Conservation (phyloP, 169 alveolate genomes). For the Theileria equi region DNA sequence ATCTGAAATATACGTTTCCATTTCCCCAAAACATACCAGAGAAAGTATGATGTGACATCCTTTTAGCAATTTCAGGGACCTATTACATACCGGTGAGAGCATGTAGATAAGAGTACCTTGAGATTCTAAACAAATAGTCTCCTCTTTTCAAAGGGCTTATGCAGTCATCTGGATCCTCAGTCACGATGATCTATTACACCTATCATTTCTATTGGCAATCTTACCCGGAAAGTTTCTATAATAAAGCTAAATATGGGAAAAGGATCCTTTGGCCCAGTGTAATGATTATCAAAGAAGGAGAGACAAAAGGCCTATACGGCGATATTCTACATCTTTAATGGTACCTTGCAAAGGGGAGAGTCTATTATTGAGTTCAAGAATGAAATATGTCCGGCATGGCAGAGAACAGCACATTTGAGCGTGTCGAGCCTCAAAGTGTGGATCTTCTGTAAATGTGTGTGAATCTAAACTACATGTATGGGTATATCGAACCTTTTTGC, state of each 20-base stretch:
- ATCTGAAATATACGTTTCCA: conserved; percentile 7
- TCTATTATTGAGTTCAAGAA: conserved; percentile 36
- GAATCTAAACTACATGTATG: neutral
- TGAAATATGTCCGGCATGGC: conserved; percentile 23
- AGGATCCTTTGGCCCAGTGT: conserved; percentile 21
- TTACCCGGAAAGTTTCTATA: conserved; percentile 10
- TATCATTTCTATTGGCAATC: neutral
- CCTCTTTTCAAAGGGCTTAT: conserved; percentile 10
- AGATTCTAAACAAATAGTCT: conserved; percentile 9
- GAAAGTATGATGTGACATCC: conserved; percentile 17
- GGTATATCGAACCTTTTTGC: too few relatives aligned
- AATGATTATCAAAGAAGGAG: conserved; percentile 48
- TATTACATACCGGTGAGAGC: neutral
- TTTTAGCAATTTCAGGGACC: conserved; percentile 24
- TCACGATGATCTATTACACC: neutral
- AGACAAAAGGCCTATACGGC: conserved; percentile 16
- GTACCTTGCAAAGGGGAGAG: conserved; percentile 21
- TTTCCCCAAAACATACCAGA: conserved; percentile 23
- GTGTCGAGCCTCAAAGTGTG: conserved; percentile 1
- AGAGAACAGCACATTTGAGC: conserved; percentile 13
- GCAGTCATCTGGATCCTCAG: neutral
- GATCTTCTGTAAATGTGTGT: neutral
- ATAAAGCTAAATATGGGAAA: conserved; percentile 24
- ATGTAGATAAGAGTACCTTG: conserved; percentile 6
- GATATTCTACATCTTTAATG: neutral